Percentiles rank a stretch among this genome's conserved stretches.
phyloP scores from a whole-genome alignment of 768 basidiomycete species.

The Mycena belliarum region DNA sequence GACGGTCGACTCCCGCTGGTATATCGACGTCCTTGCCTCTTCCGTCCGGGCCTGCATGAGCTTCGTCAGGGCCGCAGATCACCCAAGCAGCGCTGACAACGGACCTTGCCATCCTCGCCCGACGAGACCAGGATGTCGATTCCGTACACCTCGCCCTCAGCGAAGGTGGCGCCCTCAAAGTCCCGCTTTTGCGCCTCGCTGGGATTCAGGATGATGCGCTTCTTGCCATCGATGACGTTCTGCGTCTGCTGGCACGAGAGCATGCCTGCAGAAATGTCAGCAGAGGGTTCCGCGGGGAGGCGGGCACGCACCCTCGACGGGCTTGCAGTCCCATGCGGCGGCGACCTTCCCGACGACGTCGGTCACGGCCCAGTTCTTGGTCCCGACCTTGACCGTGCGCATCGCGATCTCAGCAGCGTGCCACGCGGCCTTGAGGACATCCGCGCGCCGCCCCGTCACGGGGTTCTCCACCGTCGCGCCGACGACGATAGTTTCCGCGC shows the following conservation, averaged over 20 bases:
- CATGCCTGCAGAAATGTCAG: constrained; percentile 61
- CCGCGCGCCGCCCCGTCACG: constrained; percentile 84
- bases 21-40: constrained; percentile 89
- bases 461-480: constrained; percentile 74
- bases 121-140: constrained; percentile 90
- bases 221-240: constrained; percentile 95
- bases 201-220: constrained; percentile 91
- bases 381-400: constrained; percentile 88
- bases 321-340: constrained; percentile 79
- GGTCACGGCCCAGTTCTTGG: constrained; percentile 94
- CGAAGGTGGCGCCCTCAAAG: constrained; percentile 82
- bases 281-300: background rate
- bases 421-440: constrained; percentile 93
- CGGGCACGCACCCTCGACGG: constrained; percentile 80
- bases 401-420: constrained; percentile 89
- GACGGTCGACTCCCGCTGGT: constrained; percentile 81
- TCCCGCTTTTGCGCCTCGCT: constrained; percentile 82
- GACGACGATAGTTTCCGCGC: constrained; percentile 91
- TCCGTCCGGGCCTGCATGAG: constrained; percentile 75
- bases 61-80: constrained; percentile 1
- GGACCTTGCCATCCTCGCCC: constrained; percentile 87
- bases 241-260: constrained; percentile 93
- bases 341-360: constrained; percentile 78
- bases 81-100: constrained; percentile 17
- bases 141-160: constrained; percentile 93